Evolutionary conservation across 192 early-diverging fungal species (phyloP), one percentile per base, ranked within the genome.

Genomic region (Umbelopsis isabellina): DNA sequence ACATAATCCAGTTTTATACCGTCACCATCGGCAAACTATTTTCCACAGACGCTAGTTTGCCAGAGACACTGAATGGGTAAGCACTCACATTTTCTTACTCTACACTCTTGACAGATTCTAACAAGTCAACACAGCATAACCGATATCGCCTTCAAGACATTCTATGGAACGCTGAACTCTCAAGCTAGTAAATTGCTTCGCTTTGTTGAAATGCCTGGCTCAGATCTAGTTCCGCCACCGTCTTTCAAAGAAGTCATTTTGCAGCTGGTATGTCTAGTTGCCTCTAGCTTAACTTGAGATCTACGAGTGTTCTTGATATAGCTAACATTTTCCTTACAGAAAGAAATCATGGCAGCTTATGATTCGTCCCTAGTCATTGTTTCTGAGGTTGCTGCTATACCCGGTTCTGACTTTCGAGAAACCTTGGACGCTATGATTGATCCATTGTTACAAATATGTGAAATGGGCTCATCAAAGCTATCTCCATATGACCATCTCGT

Each of bases 271-370:
- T 66, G 69, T 53, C 7, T 25, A 10, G 15, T 70, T 45, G 15
- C 65, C 3, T 30, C 3, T 30, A 30, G 27, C 1, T 3, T 30
- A 1, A 2, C 3, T 30, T 30, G 27, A 3, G 3, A 73, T 16
- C 23, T 15, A 37, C n/a, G 20, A 55, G 6, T 41, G n/a, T 52
- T 12, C 5, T 15, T 27, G n/a, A 48, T 20, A 45, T 69, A 2
- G 23, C 27, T 61, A 27, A n/a, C 47, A 44, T 25, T 10, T 33
- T 30, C 3, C 27, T 58, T 30, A 49, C 74, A 91, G 86, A 90
- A 89, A 76, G 91, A 92, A 72, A 90, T 95, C 30, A 87, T 93
- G 85, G 86, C 90, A 21, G 91, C 92, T 3, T 94, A 93, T 72
- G 91, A 90, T 37, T 84, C 87, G 8, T 92, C 91, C 6, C 80